Evolutionary conservation across 2,329 filamentous ascomycete species (phyloP).

Genomic region (Knufia fluminis): DNA sequence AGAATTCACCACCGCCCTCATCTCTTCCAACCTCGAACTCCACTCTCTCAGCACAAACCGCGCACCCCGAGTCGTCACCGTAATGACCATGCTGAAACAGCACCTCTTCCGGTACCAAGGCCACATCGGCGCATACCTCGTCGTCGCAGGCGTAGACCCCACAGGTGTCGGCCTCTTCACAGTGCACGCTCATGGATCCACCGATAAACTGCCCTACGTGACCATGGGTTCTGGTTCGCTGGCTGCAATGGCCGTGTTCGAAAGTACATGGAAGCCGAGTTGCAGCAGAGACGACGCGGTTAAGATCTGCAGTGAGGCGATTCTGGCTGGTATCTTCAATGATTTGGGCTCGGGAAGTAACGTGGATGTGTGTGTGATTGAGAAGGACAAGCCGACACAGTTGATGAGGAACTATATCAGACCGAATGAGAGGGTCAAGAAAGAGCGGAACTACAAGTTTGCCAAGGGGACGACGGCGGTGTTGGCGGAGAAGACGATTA

Average conservation of each 20-base stretch:
- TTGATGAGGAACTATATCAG: constrained; percentile 86
- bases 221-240: constrained; percentile 97
- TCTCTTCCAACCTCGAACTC: constrained; percentile 96
- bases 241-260: constrained; percentile 96
- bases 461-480: constrained; percentile 86
- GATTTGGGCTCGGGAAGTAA: constrained; percentile 95
- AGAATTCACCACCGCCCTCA: constrained; percentile 96
- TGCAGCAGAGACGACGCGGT: constrained; percentile 74
- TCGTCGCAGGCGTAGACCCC: constrained; percentile 92
- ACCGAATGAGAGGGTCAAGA: constrained; percentile 82
- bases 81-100: constrained; percentile 99
- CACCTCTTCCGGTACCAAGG: constrained; percentile 98
- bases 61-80: constrained; percentile 92
- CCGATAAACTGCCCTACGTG: constrained; percentile 97
- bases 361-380: constrained; percentile 93
- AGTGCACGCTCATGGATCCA: constrained; percentile 95
- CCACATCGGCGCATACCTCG: constrained; percentile 94
- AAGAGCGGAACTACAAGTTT: constrained; percentile 91
- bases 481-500: constrained; percentile 92
- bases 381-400: constrained; percentile 78
- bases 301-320: constrained; percentile 72
- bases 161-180: constrained; percentile 94
- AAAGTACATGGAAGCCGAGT: constrained; percentile 82
- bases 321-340: constrained; percentile 96
- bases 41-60: constrained; percentile 94